Evolutionary conservation across 495 filamentous ascomycete genomes (phyloP).

Genomic region (Delitschia confertaspora): DNA sequence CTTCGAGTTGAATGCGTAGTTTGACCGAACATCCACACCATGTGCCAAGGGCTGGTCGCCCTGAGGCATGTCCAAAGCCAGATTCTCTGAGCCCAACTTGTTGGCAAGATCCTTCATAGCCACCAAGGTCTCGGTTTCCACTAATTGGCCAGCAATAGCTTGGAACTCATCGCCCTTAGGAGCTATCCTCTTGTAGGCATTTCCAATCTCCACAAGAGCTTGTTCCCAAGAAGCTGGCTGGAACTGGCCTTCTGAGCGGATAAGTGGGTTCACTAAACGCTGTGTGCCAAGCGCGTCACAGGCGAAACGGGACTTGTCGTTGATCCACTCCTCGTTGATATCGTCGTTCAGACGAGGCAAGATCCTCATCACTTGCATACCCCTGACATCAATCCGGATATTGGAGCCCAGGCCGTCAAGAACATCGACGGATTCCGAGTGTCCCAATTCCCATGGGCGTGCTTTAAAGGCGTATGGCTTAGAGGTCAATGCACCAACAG

Average conservation of each 20-base stretch:
- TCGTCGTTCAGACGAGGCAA: constrained; percentile 90
- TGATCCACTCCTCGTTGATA: constrained; percentile 99
- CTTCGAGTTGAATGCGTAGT: constrained; percentile 92
- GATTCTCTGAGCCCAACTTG: constrained; percentile 90
- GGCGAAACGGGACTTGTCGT: constrained; percentile 94
- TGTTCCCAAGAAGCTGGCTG: constrained; percentile 90
- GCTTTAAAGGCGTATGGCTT: constrained; percentile 98
- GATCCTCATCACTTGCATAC: constrained; percentile 94
- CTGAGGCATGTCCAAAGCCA: constrained; percentile 80
- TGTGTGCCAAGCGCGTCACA: constrained; percentile 97
- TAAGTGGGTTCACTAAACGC: constrained; percentile 80
- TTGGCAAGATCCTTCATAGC: constrained; percentile 96
- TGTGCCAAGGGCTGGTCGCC: constrained; percentile 80
- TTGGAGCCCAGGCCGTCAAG: constrained; percentile 87
- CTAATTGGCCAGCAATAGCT: constrained; percentile 80
- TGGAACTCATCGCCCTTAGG: constrained; percentile 91
- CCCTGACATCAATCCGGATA: constrained; percentile 83
- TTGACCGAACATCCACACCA: constrained; percentile 86
- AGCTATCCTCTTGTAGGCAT: constrained; percentile 62
- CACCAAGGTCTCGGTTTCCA: constrained; percentile 84
- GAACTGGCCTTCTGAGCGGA: constrained; percentile 81
- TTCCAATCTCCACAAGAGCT: constrained; percentile 73
- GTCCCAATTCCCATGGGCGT: constrained; percentile 90
- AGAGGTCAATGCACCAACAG: constrained; percentile 89
- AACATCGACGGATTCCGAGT: constrained; percentile 89